phyloP scores from a whole-genome alignment of 1,284 basidiomycete genomes.

The Trichosporon coremiiforme region DNA sequence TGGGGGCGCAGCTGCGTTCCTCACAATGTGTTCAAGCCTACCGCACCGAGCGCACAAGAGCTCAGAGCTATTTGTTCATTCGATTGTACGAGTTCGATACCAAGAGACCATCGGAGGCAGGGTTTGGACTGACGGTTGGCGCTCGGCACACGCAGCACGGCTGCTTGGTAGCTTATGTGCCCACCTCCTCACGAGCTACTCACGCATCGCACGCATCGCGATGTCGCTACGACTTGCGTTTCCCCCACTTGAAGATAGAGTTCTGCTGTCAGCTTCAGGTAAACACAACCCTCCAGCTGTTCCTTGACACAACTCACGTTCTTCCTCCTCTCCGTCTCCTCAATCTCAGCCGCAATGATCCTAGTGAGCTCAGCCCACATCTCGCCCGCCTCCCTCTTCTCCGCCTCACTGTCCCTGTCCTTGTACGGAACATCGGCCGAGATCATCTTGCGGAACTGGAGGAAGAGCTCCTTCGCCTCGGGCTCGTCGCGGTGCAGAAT shows the following conservation, averaged over 20 bases:
- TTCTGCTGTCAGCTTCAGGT: background rate
- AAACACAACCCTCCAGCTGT: background rate
- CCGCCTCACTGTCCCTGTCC: background rate
- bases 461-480: background rate
- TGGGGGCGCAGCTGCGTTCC: no score
- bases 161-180: background rate
- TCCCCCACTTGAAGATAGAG: constrained; percentile 9
- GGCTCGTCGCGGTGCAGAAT: constrained; percentile 3
- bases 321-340: constrained; percentile 6
- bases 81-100: no score
- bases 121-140: no score
- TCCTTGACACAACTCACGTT: background rate
- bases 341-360: background rate
- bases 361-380: constrained; percentile 5
- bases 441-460: background rate
- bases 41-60: no score
- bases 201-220: no score
- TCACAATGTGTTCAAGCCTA: no score
- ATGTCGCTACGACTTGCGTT: background rate
- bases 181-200: no score
- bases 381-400: background rate
- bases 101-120: no score
- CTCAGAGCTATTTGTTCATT: no score
- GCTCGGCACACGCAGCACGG: no score
- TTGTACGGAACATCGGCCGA: background rate